Base-by-base conservation (phyloP, 768 basidiomycete genomes). In the Podaxis pistillaris region DNA sequence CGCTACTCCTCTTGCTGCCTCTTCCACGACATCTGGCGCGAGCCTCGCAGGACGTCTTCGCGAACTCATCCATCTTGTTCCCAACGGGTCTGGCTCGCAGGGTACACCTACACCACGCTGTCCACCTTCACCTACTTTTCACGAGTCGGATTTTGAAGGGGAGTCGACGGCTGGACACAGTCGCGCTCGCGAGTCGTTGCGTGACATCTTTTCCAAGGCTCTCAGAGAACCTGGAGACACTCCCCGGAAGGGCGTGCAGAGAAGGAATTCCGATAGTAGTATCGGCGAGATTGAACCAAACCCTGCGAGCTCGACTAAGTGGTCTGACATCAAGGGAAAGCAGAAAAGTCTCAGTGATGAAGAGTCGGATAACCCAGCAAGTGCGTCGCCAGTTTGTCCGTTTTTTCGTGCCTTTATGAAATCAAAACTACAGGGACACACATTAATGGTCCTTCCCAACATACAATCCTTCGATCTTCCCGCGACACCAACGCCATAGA, bases 261-360 rank as follows among this genome's bases (percentile, higher is more conserved):
- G 77, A 58, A 56, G 75, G 85, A 70, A 87, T 83, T 66, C 89
- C 86, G 69, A 78, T 87, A 53, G 85, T n/a, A 50, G 85, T 67
- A 69, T 72, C 6, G 87, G 86, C 67, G 86, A 87, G 58, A 81
- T 84, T 44, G 87, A 89, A 58, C 76, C 77, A 13, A 85, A 78
- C 52, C 84, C 87, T 1, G 74, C 77, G 68, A 71, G 80, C 44
- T 68, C 74, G 46, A 72, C 72, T 62, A 78, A 80, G 60, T 73
- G 78, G 62, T 71, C 73, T 24, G 76, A 72, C 60, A 76, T 73
- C 63, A 86, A 80, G 71, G 80, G 78, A 9, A 83, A 86, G 63
- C 78, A 84, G 40, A 79, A 76, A 66, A 90, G 86, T 68, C 63
- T 86, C 66, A 89, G 87, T 67, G 89, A 90, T 66, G 88, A 90